phyloP scores from a whole-genome alignment of 2,329 filamentous ascomycete species.

The Aspergillus latus region DNA sequence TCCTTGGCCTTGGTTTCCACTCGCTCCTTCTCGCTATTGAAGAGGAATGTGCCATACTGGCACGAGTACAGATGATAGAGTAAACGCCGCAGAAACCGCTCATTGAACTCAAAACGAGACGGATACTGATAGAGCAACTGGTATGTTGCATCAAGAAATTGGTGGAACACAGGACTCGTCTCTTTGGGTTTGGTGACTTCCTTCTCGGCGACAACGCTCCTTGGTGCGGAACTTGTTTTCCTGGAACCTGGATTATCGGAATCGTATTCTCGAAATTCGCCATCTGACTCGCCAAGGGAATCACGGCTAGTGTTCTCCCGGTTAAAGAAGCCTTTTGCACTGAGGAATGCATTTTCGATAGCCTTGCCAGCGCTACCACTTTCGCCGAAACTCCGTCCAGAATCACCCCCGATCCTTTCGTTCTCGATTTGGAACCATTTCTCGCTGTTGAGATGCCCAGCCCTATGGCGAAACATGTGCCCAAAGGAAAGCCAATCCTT shows the following conservation, averaged over 20 bases:
- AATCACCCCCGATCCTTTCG: slow-evolving; percentile 65
- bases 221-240: slow-evolving; percentile 36
- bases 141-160: slow-evolving; percentile 92
- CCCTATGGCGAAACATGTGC: slow-evolving; percentile 94
- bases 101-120: slow-evolving; percentile 91
- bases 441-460: slow-evolving; percentile 81
- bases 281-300: slow-evolving; percentile 62
- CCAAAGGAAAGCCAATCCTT: slow-evolving; percentile 98
- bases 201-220: slow-evolving; percentile 50
- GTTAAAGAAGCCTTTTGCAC: slow-evolving; percentile 87
- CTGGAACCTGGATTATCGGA: slow-evolving; percentile 41
- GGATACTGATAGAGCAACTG: slow-evolving; percentile 85
- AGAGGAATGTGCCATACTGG: slow-evolving; percentile 95
- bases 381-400: slow-evolving; percentile 41
- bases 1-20: slow-evolving; percentile 67
- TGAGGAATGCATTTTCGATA: slow-evolving; percentile 79
- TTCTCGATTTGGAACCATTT: slow-evolving; percentile 92
- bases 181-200: slow-evolving; percentile 79
- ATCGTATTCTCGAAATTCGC: slow-evolving; percentile 51
- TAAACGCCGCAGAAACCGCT: slow-evolving; percentile 83
- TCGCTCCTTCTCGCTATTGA: slow-evolving; percentile 90
- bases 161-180: slow-evolving; percentile 93
- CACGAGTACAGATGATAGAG: slow-evolving; percentile 94
- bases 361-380: slow-evolving; percentile 62
- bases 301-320: slow-evolving; percentile 69